Evolutionary conservation across 31 red algal species (phyloP).

Genomic region (Bonnemaisonia californica): DNA sequence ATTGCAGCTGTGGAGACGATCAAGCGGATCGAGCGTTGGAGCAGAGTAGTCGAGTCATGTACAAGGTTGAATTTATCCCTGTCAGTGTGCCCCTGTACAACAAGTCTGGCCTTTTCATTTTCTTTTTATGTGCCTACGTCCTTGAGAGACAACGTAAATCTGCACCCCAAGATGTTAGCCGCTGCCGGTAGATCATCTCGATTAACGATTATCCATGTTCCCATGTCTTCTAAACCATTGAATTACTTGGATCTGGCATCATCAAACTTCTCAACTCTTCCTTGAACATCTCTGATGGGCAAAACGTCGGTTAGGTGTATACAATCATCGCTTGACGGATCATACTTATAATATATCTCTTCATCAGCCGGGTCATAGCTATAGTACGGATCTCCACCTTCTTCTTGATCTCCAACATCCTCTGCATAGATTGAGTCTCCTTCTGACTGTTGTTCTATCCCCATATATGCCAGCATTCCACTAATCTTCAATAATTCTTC

Average conservation of each 20-base stretch:
- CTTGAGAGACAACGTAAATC: too few relatives aligned
- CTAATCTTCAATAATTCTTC: background rate
- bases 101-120: slow-evolving; percentile 4
- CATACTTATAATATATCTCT: background rate
- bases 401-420: background rate
- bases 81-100: slow-evolving; percentile 11
- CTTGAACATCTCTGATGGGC: background rate
- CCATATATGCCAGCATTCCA: background rate
- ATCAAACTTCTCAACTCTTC: too few relatives aligned
- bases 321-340: background rate
- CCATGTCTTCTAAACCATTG: too few relatives aligned
- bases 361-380: background rate
- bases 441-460: background rate
- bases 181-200: too few relatives aligned
- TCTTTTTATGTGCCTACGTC: too few relatives aligned
- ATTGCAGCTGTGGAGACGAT: background rate
- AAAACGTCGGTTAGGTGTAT: background rate
- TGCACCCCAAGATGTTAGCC: too few relatives aligned
- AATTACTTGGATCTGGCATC: too few relatives aligned
- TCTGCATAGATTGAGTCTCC: background rate
- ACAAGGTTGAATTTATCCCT: slow-evolving; percentile 1
- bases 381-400: background rate
- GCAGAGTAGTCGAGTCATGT: slow-evolving; percentile 1
- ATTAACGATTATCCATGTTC: too few relatives aligned
- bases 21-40: background rate